These are phyloP conservation scores for Alternaria hordeiaustralica DNA, from an alignment of 2,329 filamentous ascomycete species.

Conservation along the genomic window DNA sequence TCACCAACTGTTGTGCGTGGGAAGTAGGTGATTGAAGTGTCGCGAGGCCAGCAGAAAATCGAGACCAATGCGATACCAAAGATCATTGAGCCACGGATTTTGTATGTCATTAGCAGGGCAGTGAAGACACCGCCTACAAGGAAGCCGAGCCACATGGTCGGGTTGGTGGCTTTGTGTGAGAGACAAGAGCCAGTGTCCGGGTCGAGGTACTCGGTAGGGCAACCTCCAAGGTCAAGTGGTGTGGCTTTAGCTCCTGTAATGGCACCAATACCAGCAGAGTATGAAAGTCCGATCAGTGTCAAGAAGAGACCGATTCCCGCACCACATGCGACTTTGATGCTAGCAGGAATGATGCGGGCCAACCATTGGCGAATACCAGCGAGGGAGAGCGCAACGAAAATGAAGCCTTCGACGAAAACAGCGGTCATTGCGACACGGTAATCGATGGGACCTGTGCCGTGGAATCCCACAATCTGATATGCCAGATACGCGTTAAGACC, in stretches of 20 bases:
- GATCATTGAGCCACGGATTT: slow-evolving; percentile 85
- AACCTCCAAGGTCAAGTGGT: slow-evolving; percentile 79
- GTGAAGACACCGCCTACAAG: slow-evolving; percentile 85
- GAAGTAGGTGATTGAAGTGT: slow-evolving; percentile 79
- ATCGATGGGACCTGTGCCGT: slow-evolving; percentile 70
- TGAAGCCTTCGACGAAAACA: slow-evolving; percentile 86
- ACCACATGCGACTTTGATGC: slow-evolving; percentile 89
- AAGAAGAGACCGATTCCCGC: slow-evolving; percentile 89
- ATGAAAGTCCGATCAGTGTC: slow-evolving; percentile 78
- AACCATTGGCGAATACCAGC: slow-evolving; percentile 77
- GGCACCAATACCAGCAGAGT: slow-evolving; percentile 80
- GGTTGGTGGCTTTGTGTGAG: slow-evolving; percentile 76
- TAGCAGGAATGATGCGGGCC: slow-evolving; percentile 67
- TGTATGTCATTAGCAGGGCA: slow-evolving; percentile 80
- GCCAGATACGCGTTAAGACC: slow-evolving; percentile 90
- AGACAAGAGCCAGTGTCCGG: slow-evolving; percentile 62
- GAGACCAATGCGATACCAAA: slow-evolving; percentile 81
- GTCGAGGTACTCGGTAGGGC: slow-evolving; percentile 59
- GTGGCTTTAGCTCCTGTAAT: slow-evolving; percentile 71
- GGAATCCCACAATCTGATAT: slow-evolving; percentile 78
- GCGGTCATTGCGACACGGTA: slow-evolving; percentile 81
- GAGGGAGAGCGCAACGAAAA: slow-evolving; percentile 79
- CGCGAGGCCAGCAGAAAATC: slow-evolving; percentile 85
- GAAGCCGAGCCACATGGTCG: slow-evolving; percentile 86
- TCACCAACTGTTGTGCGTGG: slow-evolving; percentile 74